Evolutionary conservation across 306 rosid genomes (phyloP).

Genomic region (Prunus fruticosa): DNA sequence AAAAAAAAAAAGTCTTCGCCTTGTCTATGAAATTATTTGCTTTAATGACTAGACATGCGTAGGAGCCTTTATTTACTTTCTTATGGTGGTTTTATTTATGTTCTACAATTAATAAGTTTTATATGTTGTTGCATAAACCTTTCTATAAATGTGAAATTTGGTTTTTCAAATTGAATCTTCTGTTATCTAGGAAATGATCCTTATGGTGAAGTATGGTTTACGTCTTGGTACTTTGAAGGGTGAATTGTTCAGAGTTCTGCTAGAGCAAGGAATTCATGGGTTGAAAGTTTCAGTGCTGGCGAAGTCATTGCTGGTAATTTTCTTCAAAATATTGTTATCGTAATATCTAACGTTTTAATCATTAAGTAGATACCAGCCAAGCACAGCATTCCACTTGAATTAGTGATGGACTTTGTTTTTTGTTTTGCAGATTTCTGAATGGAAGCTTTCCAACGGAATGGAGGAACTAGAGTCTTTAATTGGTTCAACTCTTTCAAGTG

Average conservation of each 20-base stretch:
- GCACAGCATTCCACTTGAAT: conserved; percentile 14
- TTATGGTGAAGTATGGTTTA: conserved; percentile 64
- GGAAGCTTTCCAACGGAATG: conserved; percentile 54
- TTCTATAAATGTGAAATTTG: neutral
- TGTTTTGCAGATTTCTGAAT: conserved; percentile 65
- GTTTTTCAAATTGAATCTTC: conserved; percentile 18
- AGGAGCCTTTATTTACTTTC: neutral
- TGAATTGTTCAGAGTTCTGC: conserved; percentile 68
- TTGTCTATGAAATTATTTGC: neutral
- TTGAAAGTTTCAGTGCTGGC: conserved; percentile 71
- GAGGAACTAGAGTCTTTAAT: conserved; percentile 69
- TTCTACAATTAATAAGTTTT: conserved; percentile 5
- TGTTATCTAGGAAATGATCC: conserved; percentile 60
- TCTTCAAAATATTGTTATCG: conserved; percentile 1
- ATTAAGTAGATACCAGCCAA: neutral
- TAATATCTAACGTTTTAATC: neutral
- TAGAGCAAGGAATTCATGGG: conserved; percentile 72
- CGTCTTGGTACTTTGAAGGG: conserved; percentile 75
- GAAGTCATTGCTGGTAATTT: conserved; percentile 58
- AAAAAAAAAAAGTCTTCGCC: no score
- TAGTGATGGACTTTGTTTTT: conserved; percentile 25
- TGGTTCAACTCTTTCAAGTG: conserved; percentile 82
- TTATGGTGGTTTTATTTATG: conserved; percentile 5
- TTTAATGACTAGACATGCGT: neutral
- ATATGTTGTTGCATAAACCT: neutral